Conservation (phyloP, 2,329 filamentous ascomycete genomes). For the Pseudogymnoascus sp. region DNA sequence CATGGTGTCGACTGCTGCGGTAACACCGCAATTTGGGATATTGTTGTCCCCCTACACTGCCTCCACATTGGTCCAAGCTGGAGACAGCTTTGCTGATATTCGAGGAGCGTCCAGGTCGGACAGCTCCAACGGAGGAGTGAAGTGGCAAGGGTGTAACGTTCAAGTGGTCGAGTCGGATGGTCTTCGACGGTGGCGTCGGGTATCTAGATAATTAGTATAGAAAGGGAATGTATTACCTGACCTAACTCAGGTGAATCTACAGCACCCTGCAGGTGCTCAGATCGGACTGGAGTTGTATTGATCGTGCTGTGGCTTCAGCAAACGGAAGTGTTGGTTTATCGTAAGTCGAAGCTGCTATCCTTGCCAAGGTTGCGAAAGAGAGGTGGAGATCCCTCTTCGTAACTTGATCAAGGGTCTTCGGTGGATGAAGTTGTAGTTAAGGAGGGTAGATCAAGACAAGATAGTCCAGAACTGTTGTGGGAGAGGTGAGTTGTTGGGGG, state of each 20-base stretch:
- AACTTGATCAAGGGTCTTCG: constrained; percentile 19
- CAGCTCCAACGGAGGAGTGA: constrained; percentile 23
- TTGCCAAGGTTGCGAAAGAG: constrained; percentile 14
- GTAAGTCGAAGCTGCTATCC: constrained; percentile 10
- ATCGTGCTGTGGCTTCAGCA: constrained; percentile 8
- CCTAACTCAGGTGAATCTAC: neutral
- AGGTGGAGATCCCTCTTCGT: constrained; percentile 31
- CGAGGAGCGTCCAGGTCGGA: constrained; percentile 30
- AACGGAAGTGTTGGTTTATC: constrained; percentile 9
- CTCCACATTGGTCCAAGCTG: constrained; percentile 20
- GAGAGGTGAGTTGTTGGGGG: neutral
- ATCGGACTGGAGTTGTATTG: neutral
- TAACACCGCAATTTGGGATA: constrained; percentile 41
- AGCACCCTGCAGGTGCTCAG: constrained; percentile 1
- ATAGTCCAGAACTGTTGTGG: neutral
- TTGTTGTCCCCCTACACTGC: constrained; percentile 47
- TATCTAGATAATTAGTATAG: neutral
- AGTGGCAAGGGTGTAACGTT: constrained; percentile 7
- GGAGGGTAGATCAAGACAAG: neutral
- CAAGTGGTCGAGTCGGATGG: neutral
- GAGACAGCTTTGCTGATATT: constrained; percentile 24
- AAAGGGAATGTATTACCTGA: constrained; percentile 7
- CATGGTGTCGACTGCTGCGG: constrained; percentile 54
- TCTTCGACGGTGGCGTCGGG: neutral
- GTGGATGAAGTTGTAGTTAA: neutral